These are phyloP conservation scores for Neovahlkampfia damariscottae DNA, from an alignment of 78 protist genomes.

Conservation along the genomic window DNA sequence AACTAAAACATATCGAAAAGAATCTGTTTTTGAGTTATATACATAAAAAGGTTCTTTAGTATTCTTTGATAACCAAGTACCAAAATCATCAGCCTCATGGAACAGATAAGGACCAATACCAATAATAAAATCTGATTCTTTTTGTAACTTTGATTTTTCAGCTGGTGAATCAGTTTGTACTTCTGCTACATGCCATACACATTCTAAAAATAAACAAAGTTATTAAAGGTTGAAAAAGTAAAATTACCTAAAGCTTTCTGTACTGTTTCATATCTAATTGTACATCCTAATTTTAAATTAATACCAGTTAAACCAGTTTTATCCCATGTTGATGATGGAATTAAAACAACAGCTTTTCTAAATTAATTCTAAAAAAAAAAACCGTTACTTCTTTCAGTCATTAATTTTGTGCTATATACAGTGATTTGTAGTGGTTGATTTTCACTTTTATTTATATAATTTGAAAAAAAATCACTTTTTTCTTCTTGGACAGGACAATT, in stretches of 20 bases:
- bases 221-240: not conserved
- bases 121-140: not conserved
- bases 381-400: no score
- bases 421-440: not conserved
- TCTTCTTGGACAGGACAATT: constrained; percentile 7
- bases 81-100: not conserved
- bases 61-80: not conserved
- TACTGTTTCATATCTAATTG: constrained; percentile 5
- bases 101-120: not conserved
- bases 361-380: no score
- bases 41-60: not conserved
- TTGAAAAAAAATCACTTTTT: not conserved
- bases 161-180: not conserved
- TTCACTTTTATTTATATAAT: not conserved
- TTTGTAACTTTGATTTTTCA: not conserved
- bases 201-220: not conserved
- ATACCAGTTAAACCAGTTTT: not conserved
- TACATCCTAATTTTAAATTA: constrained; percentile 7
- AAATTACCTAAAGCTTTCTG: not conserved
- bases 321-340: no score
- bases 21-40: not conserved
- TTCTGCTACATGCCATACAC: no score
- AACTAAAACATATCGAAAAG: constrained; percentile 2
- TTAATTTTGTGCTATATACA: not conserved
- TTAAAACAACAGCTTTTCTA: no score